Evolutionary conservation across 2,329 filamentous ascomycete species (phyloP), one percentile per base, ranked within the genome.

Genomic region (Mycocentrospora acerina): DNA sequence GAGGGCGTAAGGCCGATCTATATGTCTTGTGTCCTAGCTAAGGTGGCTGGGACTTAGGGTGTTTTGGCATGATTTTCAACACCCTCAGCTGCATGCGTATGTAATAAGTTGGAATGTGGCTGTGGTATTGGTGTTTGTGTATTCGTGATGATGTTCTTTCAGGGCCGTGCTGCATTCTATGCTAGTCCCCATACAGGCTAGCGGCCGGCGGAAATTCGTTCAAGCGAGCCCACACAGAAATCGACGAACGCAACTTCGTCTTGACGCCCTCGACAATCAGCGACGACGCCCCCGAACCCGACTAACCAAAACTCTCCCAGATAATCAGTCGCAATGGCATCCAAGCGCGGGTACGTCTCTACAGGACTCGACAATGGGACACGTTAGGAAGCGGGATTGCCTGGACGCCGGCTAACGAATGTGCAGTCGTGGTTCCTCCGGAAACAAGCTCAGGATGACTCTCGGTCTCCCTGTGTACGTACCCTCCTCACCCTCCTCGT

Each of bases 391-490:
- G 19, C 26, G 17, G 18, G 12, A 18, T 13, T 6, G 15, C 3
- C 15, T 6, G 24, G 7, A 26, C n/a, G 29, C 30, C 24, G 12
- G 55, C 60, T 69, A 55, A 67, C 49, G n/a, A 37, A 27, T 17
- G 32, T 24, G 60, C 59, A 81, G 79, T 73, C 77, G 81, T 69
- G 79, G 89, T 83, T 88, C 89, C 82, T 87, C 90, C 71, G 93
- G 93, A 84, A 94, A 94, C 88, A 98, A 98, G 88, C 88, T 97
- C 71, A 97, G 95, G 88, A 98, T 98, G 93, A 96, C 93, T 76
- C 89, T 98, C 78, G 93, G 89, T 96, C 90, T 98, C 70, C 93
- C 93, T 78, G 90, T 95, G 90, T 96, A 95, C 76, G 90, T 88
- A 46, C 35, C 40, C 42, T 39, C 44, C 46, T n/a, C n/a, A n/a